These are phyloP conservation scores for Blastobotrys chiropterorum DNA, from an alignment of 805 yeast genomes.

Conservation along the genomic window DNA sequence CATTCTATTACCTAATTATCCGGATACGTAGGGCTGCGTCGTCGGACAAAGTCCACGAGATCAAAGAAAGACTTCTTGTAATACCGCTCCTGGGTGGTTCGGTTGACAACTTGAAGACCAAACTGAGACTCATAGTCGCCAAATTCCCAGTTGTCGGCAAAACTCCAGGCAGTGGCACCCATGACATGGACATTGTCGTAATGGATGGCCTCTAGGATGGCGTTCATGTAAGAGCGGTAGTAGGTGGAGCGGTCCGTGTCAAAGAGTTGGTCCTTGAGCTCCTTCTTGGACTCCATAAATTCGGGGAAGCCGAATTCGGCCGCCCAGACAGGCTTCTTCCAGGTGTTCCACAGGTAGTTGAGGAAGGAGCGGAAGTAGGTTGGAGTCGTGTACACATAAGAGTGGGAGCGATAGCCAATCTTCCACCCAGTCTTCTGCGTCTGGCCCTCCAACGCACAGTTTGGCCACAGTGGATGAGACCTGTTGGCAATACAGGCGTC, in stretches of 20 bases:
- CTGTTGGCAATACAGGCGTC: constrained; percentile 25
- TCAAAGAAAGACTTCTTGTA: constrained; percentile 21
- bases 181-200: constrained; percentile 27
- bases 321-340: constrained; percentile 23
- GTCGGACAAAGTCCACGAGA: constrained; percentile 14
- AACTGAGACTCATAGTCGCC: constrained; percentile 19
- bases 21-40: not conserved
- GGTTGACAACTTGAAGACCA: constrained; percentile 21
- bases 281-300: constrained; percentile 29
- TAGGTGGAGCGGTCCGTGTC: constrained; percentile 31
- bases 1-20: not conserved
- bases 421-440: constrained; percentile 21
- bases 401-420: constrained; percentile 18
- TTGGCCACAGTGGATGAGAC: constrained; percentile 26
- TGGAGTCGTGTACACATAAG: constrained; percentile 26
- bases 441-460: constrained; percentile 23
- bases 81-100: constrained; percentile 9
- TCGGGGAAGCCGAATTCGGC: constrained; percentile 35
- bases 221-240: constrained; percentile 28
- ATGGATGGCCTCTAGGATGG: constrained; percentile 23
- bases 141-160: constrained; percentile 33
- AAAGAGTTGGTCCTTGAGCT: constrained; percentile 24
- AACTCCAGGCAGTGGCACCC: constrained; percentile 33
- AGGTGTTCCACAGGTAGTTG: constrained; percentile 22
- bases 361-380: constrained; percentile 15